A percentile compares a stretch with the other conserved stretches of the same genome.
Conservation (phyloP, 441 rosid species). For the Bruguiera hainesii region DNA sequence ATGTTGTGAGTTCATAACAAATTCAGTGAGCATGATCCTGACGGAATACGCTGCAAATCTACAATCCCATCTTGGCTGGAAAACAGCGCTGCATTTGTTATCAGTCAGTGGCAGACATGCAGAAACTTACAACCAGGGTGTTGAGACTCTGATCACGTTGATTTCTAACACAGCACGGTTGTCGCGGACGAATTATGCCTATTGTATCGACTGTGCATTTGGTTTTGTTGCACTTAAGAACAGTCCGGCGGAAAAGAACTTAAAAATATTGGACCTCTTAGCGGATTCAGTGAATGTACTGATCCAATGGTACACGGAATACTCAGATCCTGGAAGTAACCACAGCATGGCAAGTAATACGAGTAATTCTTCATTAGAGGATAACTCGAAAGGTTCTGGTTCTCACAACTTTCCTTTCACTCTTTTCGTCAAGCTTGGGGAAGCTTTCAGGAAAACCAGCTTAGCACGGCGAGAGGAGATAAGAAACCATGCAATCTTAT, state of each 20-base stretch:
- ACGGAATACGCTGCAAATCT: slow-evolving; percentile 53
- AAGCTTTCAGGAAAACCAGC: slow-evolving; percentile 76
- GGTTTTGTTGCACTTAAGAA: slow-evolving; percentile 69
- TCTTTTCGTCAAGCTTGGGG: slow-evolving; percentile 69
- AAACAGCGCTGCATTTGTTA: slow-evolving; percentile 63
- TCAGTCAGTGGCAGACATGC: slow-evolving; percentile 67
- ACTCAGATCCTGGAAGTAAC: slow-evolving; percentile 39
- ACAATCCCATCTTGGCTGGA: slow-evolving; percentile 76
- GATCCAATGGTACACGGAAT: slow-evolving; percentile 52
- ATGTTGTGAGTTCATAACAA: slow-evolving; percentile 51
- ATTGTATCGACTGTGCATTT: slow-evolving; percentile 73
- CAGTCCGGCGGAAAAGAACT: slow-evolving; percentile 71
- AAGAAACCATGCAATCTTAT: slow-evolving; percentile 58
- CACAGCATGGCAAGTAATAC: slow-evolving; percentile 45
- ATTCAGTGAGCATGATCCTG: slow-evolving; percentile 56
- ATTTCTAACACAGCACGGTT: slow-evolving; percentile 51
- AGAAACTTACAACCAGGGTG: slow-evolving; percentile 68
- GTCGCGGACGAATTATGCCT: slow-evolving; percentile 52
- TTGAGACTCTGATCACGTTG: slow-evolving; percentile 57
- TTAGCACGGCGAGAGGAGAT: slow-evolving; percentile 78
- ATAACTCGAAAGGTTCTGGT: slow-evolving; percentile 30
- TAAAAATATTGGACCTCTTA: slow-evolving; percentile 64
- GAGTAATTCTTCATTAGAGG: slow-evolving; percentile 51
- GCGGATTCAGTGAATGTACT: slow-evolving; percentile 54
- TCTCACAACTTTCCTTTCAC: slow-evolving; percentile 37